Evolutionary conservation across 768 basidiomycete species (phyloP).

Genomic region (Podaxis sp.): DNA sequence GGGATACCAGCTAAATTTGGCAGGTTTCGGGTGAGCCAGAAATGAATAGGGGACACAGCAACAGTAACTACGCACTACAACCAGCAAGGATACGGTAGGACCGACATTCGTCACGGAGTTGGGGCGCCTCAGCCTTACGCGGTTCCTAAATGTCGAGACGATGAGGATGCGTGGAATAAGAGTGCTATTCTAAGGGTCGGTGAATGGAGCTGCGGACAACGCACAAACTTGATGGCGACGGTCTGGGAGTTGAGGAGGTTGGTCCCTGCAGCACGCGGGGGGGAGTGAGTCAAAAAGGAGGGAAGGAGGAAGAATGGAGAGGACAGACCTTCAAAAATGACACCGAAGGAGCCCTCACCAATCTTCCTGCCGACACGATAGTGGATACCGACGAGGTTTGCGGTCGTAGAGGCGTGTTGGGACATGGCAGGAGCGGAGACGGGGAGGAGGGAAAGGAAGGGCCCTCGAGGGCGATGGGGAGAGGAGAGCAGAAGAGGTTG

Average conservation of each 20-base stretch:
- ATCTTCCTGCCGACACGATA: constrained; percentile 99
- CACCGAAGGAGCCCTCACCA: constrained; percentile 97
- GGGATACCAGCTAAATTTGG: constrained; percentile 78
- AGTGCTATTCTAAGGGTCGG: constrained; percentile 10
- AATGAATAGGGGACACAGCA: constrained; percentile 12
- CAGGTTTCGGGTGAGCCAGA: constrained; percentile 11
- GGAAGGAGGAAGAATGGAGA: constrained; percentile 6
- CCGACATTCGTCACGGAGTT: constrained; percentile 96
- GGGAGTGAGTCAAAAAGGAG: not conserved
- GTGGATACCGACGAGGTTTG: constrained; percentile 91
- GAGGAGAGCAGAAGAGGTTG: constrained; percentile 13
- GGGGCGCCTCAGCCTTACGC: constrained; percentile 93
- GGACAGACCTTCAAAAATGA: constrained; percentile 81
- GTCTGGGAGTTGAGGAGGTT: constrained; percentile 98
- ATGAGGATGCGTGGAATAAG: constrained; percentile 7
- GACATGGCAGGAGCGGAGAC: constrained; percentile 48
- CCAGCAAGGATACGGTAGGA: constrained; percentile 90
- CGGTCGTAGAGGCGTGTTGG: constrained; percentile 54
- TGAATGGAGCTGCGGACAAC: constrained; percentile 28
- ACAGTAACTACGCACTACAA: constrained; percentile 62
- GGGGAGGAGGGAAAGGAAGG: constrained; percentile 25
- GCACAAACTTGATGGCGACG: constrained; percentile 99
- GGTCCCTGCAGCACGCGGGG: constrained; percentile 55
- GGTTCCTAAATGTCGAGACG: constrained; percentile 58
- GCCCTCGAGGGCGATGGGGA: constrained; percentile 19